phyloP scores from a whole-genome alignment of 805 yeast genomes.

The Huiozyma naganishii region DNA sequence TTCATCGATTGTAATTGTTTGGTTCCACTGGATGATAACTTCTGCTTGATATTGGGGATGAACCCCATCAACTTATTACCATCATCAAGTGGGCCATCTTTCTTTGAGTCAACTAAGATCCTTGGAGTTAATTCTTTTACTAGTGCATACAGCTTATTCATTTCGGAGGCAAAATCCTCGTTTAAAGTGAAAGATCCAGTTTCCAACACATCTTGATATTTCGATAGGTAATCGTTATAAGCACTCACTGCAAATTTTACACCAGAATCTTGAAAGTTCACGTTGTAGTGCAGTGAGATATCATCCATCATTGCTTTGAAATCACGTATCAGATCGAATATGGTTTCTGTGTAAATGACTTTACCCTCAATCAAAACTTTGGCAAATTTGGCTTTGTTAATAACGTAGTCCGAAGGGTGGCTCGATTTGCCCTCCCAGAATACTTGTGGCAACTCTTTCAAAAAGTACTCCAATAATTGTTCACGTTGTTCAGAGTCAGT shows the following conservation, averaged over 20 bases:
- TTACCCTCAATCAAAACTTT: conserved; percentile 16
- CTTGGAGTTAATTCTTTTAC: conserved; percentile 11
- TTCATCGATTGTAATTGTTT: conserved; percentile 5
- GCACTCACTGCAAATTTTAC: conserved; percentile 50
- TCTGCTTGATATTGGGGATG: background rate
- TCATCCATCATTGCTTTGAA: conserved; percentile 38
- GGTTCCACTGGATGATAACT: background rate
- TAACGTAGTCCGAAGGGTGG: conserved; percentile 16
- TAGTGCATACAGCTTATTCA: conserved; percentile 9
- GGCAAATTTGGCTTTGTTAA: conserved; percentile 22
- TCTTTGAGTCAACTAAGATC: conserved; percentile 1
- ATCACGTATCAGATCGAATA: conserved; percentile 13
- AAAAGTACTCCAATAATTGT: conserved; percentile 17
- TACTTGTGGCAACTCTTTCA: conserved; percentile 18
- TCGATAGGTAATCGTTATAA: conserved; percentile 24
- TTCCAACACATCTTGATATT: conserved; percentile 7
- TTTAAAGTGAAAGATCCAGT: conserved; percentile 6
- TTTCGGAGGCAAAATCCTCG: conserved; percentile 5
- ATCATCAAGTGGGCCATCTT: background rate
- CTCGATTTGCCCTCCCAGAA: conserved; percentile 15
- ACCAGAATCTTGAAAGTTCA: conserved; percentile 65
- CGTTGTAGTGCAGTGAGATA: conserved; percentile 49
- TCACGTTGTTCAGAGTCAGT: conserved; percentile 16
- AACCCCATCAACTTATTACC: background rate
- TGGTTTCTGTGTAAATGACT: conserved; percentile 11